Evolutionary conservation across 306 rosid genomes (phyloP).

Genomic region (Abrus precatorius): DNA sequence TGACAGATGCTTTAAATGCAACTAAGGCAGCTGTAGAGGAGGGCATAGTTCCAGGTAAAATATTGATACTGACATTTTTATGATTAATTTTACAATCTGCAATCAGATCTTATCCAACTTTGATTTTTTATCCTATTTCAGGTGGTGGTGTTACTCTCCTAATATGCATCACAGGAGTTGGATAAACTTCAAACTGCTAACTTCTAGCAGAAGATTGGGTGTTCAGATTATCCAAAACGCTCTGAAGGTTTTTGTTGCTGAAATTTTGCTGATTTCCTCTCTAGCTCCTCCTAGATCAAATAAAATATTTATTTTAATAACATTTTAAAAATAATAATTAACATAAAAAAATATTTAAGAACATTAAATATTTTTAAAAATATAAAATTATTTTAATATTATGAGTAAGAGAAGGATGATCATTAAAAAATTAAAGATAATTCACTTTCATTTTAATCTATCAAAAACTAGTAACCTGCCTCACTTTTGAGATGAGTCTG

Average conservation of each 20-base stretch:
- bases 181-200: constrained; percentile 83
- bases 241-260: constrained; percentile 63
- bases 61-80: not conserved
- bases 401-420: no score
- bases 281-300: not conserved
- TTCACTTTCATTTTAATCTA: no score
- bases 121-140: constrained; percentile 11
- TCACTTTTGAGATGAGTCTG: no score
- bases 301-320: no score
- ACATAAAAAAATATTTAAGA: no score
- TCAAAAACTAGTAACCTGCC: no score
- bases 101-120: not conserved
- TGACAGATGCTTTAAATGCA: constrained; percentile 94
- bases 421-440: no score
- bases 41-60: constrained; percentile 87
- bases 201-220: constrained; percentile 91
- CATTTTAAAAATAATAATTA: no score
- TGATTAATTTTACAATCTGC: constrained; percentile 4
- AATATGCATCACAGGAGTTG: constrained; percentile 91
- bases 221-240: constrained; percentile 98
- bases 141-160: constrained; percentile 98
- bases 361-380: no score
- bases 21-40: constrained; percentile 99
- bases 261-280: not conserved
- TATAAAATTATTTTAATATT: no score